A percentile compares a stretch with the other conserved stretches of the same genome.
These are phyloP conservation scores for Tremella yokohamensis DNA, from an alignment of 768 basidiomycete species.

Conservation along the genomic window DNA sequence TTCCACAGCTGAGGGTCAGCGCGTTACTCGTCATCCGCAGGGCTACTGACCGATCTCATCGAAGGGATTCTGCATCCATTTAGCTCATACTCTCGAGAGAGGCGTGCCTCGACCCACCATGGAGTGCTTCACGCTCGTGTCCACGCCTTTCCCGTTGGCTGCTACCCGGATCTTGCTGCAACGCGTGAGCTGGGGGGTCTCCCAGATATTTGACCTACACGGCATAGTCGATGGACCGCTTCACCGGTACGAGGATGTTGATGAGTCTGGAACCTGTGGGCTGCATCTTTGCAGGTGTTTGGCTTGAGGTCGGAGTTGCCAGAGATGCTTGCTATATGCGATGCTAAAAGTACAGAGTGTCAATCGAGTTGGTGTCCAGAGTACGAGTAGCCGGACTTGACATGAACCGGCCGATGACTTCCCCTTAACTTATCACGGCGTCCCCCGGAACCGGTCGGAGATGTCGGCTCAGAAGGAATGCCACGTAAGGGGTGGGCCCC, in stretches of 20 bases:
- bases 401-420: too few species aligned
- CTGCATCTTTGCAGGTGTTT: conserved; percentile 26
- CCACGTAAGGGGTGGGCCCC: too few species aligned
- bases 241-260: conserved; percentile 90
- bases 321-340: too few species aligned
- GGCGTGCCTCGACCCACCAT: conserved; percentile 66
- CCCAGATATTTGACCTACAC: conserved; percentile 54
- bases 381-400: too few species aligned
- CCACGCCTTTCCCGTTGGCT: conserved; percentile 87
- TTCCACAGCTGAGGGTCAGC: conserved; percentile 69
- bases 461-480: too few species aligned
- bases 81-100: conserved; percentile 2
- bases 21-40: neutral
- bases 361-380: too few species aligned
- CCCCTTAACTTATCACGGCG: too few species aligned
- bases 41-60: conserved; percentile 80
- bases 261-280: conserved; percentile 56
- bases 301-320: too few species aligned
- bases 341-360: too few species aligned
- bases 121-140: conserved; percentile 96
- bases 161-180: conserved; percentile 87
- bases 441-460: too few species aligned
- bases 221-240: conserved; percentile 94
- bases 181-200: conserved; percentile 7
- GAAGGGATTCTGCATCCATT: conserved; percentile 75